Evolutionary conservation across 2,329 filamentous ascomycete genomes (phyloP), one percentile per base, ranked within the genome.

Genomic region (Lasiodiplodia sp.): DNA sequence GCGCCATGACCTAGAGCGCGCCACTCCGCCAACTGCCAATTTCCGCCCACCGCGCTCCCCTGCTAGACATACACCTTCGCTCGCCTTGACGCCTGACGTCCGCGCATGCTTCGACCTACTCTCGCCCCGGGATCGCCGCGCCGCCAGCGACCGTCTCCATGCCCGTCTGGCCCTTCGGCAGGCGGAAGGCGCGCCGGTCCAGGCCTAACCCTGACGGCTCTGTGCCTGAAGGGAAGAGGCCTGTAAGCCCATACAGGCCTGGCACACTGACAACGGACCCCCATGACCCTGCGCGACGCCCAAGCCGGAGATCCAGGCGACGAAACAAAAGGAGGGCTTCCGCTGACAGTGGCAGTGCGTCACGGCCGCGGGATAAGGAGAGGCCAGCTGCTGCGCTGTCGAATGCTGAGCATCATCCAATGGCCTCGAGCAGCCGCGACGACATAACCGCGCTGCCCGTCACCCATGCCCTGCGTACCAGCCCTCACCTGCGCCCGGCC

Each of bases 91-190:
- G 44, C 60, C 60, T 64, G 47, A 64, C 18, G 44, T 38, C 28
- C 28, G 60, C 60, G 60, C 60, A 64, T 64, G 60, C 60, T 64
- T 37, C 60, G 47, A 64, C 60, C 47, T 38, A 28, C 60, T 52
- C 60, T 51, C 60, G 47, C 60, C 51, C 60, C 60, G 56, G 56
- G 47, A 40, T 38, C 57, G 66, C 66, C 57, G 53, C 55, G 53
- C 53, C 40, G n/a, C 40, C 53, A 58, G 65, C 66, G 66, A 52
- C 47, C 66, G 25, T 60, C 76, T 77, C 73, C 75, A 95, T 95
- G 92, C 88, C 90, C 78, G 83, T 94, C 80, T 96, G 93, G 93
- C 92, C 90, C 70, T 97, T 96, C 81, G 86, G 90, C 80, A 62
- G 66, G 57, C 56, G 56, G 57, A 68, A 63, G 57, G 57, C 47